Evolutionary conservation across 1,139 yeast genomes (phyloP).

Genomic region (Nematodospora anomalae): DNA sequence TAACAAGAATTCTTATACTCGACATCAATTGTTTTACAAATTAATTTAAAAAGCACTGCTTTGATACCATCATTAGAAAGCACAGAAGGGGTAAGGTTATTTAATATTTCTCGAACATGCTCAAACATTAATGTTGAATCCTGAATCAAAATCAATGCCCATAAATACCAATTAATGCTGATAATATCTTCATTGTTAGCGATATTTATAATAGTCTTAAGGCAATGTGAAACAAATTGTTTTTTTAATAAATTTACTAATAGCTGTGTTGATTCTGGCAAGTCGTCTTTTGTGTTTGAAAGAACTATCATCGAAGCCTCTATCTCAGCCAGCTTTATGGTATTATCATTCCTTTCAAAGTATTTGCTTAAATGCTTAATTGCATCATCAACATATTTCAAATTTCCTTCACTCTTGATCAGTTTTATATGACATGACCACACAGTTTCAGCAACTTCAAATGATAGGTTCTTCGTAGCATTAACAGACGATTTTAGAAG

Average conservation of each 20-base stretch:
- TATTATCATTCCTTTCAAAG: conserved; percentile 1
- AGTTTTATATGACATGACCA: conserved; percentile 34
- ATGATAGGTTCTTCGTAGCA: conserved; percentile 16
- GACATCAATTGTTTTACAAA: conserved; percentile 9
- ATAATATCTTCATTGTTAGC: neutral
- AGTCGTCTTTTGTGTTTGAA: conserved; percentile 4
- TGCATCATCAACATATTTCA: conserved; percentile 16
- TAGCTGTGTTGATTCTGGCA: conserved; percentile 3
- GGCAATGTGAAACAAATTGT: conserved; percentile 3
- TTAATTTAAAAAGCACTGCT: conserved; percentile 11
- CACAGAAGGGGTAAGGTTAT: neutral
- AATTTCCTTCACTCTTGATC: conserved; percentile 19
- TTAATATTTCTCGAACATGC: conserved; percentile 1
- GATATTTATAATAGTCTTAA: conserved; percentile 2
- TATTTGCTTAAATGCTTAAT: conserved; percentile 15
- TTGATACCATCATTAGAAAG: conserved; percentile 1
- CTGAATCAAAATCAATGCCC: conserved; percentile 8
- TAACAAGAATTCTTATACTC: conserved; percentile 9
- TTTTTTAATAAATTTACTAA: too few relatives aligned
- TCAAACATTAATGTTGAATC: neutral
- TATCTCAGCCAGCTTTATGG: conserved; percentile 15
- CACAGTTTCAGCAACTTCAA: conserved; percentile 23
- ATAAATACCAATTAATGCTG: conserved; percentile 11
- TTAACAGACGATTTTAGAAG: conserved; percentile 21
- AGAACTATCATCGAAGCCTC: conserved; percentile 21